Base-by-base conservation (phyloP, 805 yeast genomes). In the Lipomyces orientalis region DNA sequence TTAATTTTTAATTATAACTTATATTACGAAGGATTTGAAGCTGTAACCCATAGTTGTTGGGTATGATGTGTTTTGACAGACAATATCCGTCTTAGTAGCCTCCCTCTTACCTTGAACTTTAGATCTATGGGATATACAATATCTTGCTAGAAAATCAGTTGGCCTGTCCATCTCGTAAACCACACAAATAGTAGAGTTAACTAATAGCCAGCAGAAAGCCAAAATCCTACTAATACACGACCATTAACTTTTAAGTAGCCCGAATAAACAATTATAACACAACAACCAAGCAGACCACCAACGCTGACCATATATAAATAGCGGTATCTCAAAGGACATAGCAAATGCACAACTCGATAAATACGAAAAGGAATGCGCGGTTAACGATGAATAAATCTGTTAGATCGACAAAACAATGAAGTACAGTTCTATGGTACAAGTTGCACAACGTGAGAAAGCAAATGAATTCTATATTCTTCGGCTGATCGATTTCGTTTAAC, bases 401-500 rank as follows among this genome's bases (percentile, higher is more conserved):
- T 37, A 37, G 14, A 37, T 12, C 14, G 43, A 37, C 49, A 43
- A 16, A 43, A 43, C 22, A 22, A 43, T 43, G 49, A 16, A 43
- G 49, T 43, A 19, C 49, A 43, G 49, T n/a, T 43, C 49, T 43
- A 43, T 43, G n/a, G 49, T 43, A 43, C 49, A 43, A 16, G 49
- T 43, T 43, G 49, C 16, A 43, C n/a, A 19, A 37, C 29, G 29
- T 25, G 2, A 25, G 29, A 37, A 9, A 37, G 49, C 22, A 19
- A 19, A 43, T 43, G 22, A 43, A n/a, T 16, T 43, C 49, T 43
- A 43, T 16, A 19, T 43, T 8, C 9, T n/a, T n/a, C 16, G 6
- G 49, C 49, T n/a, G n/a, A 43, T 43, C 19, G 16, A 43, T 12
- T 16, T n/a, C 9, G 22, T 43, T 43, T 43, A 43, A 19, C 49